A percentile compares a stretch with the other conserved stretches of the same genome.
Evolutionary conservation across 306 rosid species (phyloP).

Genomic region (Castanopsis chinensis): DNA sequence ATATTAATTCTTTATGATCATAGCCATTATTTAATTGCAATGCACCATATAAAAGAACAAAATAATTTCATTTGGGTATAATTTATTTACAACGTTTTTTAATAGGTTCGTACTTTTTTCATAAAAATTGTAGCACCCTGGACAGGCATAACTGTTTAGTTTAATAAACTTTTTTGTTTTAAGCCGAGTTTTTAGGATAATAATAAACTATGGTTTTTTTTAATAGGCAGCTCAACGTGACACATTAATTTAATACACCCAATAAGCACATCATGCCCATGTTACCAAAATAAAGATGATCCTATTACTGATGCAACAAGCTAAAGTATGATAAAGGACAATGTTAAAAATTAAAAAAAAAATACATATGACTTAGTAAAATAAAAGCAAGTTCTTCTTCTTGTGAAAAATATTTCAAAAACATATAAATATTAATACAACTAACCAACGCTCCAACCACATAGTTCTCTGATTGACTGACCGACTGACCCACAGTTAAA

Average conservation of each 20-base stretch:
- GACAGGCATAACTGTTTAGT: conserved; percentile 27
- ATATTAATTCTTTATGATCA: conserved; percentile 11
- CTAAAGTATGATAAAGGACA: conserved; percentile 13
- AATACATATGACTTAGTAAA: neutral
- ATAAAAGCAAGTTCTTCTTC: neutral
- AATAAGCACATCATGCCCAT: conserved; percentile 43
- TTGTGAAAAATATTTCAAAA: neutral
- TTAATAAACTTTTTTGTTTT: too few species aligned
- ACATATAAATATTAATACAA: neutral
- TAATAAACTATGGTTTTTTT: conserved; percentile 9
- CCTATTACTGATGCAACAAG: conserved; percentile 17
- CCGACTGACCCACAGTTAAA: neutral
- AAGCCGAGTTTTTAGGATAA: neutral
- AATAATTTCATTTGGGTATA: neutral
- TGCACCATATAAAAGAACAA: conserved; percentile 6
- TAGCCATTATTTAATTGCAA: conserved; percentile 25
- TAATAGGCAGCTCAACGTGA: conserved; percentile 31
- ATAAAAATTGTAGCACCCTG: conserved; percentile 23
- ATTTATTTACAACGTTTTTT: conserved; percentile 14
- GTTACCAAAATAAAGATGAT: conserved; percentile 21
- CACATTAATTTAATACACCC: conserved; percentile 23
- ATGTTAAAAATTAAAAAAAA: neutral
- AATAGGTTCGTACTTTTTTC: conserved; percentile 12
- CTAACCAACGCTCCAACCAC: neutral
- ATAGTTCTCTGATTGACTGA: neutral